Base-by-base conservation (phyloP, 306 rosid species). In the Fragaria vesca region DNA sequence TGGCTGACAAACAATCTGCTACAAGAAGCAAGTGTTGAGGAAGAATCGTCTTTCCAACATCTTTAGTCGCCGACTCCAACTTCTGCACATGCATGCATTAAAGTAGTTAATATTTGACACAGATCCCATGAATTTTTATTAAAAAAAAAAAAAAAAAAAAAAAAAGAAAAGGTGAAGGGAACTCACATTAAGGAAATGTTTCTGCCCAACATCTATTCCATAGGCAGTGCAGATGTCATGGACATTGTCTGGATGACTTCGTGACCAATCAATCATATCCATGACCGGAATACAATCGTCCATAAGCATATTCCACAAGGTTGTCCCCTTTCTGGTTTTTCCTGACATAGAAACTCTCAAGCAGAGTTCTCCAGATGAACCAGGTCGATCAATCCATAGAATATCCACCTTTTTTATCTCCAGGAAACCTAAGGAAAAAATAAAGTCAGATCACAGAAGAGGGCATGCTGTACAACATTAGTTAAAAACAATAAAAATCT, bases 211-310 rank as follows among this genome's bases (percentile, higher is more conserved):
- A 83, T 89, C 97, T 30, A 95, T 86, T 82, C 99, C 99, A 80
- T 82, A 81, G 28, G 89, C 90, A 62, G 84, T 66, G 78, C 91
- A 88, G 74, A 87, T 79, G 76, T 91, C 90, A 76, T 85, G 87
- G 34, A 89, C 83, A 73, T 85, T 91, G 72, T 96, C 96, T 6
- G 98, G 99, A 84, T 90, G 99, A 88, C 98, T 91, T 42, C 97
- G 93, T 51, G 94, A 81, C 99, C 99, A 93, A 81, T 96, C 97
- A 73, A 96, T 91, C 88, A 91, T 66, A 66, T 87, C 82, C 94
- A 89, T 88, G 79, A 93, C 82, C 58, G 61, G 89, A 66, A 87
- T 87, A 82, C 93, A 96, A 71, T 82, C 83, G 83, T 84, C 75
- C 84, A 83, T 54, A 12, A 96, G 90, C 32, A 79, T 69, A 77